phyloP scores from a whole-genome alignment of 1,284 basidiomycete genomes.

The Tilletia horrida region DNA sequence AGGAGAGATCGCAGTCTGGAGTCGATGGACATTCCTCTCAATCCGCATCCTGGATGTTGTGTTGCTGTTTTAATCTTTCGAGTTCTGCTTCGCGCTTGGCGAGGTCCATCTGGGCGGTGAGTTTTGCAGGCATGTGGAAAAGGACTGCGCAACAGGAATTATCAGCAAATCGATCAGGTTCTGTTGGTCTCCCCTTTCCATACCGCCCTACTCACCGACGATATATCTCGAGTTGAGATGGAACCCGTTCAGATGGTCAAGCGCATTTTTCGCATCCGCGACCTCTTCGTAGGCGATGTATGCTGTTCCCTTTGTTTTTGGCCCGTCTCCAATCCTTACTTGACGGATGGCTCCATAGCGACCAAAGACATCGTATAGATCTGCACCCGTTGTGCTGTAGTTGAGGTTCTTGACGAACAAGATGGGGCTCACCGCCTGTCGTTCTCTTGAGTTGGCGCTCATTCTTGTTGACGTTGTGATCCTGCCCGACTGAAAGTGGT shows the following conservation, averaged over 20 bases:
- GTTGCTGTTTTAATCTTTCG: conserved; percentile 77
- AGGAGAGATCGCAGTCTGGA: too few relatives aligned
- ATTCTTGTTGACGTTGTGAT: background rate
- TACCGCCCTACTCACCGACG: conserved; percentile 49
- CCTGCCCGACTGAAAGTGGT: too few relatives aligned
- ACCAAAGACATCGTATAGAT: conserved; percentile 94
- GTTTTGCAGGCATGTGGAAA: conserved; percentile 94
- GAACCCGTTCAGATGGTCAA: conserved; percentile 95
- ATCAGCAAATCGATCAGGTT: background rate
- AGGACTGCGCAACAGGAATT: conserved; percentile 63
- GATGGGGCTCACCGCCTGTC: conserved; percentile 35
- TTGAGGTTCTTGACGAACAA: conserved; percentile 68
- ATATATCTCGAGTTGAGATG: conserved; percentile 97
- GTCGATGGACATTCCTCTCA: too few relatives aligned
- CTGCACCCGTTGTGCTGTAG: conserved; percentile 86
- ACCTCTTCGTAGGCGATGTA: conserved; percentile 67
- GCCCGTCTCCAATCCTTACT: conserved; percentile 77
- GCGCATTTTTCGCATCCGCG: conserved; percentile 72
- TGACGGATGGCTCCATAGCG: conserved; percentile 96
- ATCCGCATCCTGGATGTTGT: conserved; percentile 52
- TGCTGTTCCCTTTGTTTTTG: conserved; percentile 89
- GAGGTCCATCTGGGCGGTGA: conserved; percentile 81
- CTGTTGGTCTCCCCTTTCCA: too few relatives aligned
- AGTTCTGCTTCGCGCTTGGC: conserved; percentile 88
- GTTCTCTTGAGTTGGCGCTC: conserved; percentile 16